Evolutionary conservation across 768 basidiomycete species (phyloP), one percentile per base, ranked within the genome.

Genomic region (Tulasnella sp.): DNA sequence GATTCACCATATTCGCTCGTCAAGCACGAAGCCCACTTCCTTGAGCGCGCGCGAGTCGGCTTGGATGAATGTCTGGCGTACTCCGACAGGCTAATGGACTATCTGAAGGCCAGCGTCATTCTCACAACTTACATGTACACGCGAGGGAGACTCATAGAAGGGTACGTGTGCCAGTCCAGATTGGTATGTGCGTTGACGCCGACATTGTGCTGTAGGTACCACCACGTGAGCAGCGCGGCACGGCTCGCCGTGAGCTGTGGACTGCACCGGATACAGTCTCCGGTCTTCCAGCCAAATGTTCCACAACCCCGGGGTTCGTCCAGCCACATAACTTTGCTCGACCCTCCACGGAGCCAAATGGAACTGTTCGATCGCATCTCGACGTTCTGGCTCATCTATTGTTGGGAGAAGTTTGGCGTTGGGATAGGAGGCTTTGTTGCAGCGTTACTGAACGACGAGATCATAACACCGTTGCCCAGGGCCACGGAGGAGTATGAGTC

Each of bases 201-300:
- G 46, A 32, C 46, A 31, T 48, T 48, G 17, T 3, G 23, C 19
- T 15, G 4, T 17, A 57, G 55, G 21, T 57, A 57, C 29, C 55
- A 57, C 41, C 17, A 31, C 8, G 77, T 79, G 0, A 81, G 80
- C 57, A 80, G 84, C 0, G 85, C 86, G 0, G 81, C 83, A 1
- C 75, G 83, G 12, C 70, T 89, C 42, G 80, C 82, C 8, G 69
- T 88, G 29, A 84, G 87, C 63, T 83, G 77, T 63, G 82, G 83
- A 5, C 76, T 90, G 29, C 59, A 61, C 23, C 34, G 37, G 8
- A 45, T 61, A 15, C 23, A 27, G 23, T 51, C 59, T 23, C 58
- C 35, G 27, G 46, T 51, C 17, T 61, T 32, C 29, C 43, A 27
- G 3, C 37, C 37, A 19, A 40, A 41, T 39, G 21, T 11, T 45